A percentile compares a stretch with the other conserved stretches of the same genome.
Conservation (phyloP, 2,329 filamentous ascomycete species). For the Paraphoma sp. region DNA sequence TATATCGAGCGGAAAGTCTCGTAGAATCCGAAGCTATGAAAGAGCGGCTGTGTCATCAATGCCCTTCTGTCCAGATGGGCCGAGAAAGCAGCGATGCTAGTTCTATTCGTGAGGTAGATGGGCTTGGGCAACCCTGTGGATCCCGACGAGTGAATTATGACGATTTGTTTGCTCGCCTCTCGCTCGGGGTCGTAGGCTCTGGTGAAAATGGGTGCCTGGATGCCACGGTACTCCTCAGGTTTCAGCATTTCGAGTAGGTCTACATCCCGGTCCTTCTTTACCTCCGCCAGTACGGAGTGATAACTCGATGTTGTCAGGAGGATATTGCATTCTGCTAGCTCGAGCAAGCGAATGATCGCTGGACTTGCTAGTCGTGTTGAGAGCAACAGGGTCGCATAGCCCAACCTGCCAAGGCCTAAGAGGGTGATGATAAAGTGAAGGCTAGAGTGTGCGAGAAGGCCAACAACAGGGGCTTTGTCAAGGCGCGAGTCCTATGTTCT, state of each 20-base stretch:
- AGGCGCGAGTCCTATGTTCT: conserved; percentile 17
- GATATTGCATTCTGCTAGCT: conserved; percentile 26
- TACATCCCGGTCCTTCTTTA: conserved; percentile 33
- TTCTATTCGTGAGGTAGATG: conserved; percentile 64
- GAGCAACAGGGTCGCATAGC: conserved; percentile 62
- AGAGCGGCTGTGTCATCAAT: conserved; percentile 31
- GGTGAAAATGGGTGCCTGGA: conserved; percentile 20
- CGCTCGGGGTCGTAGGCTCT: conserved; percentile 25
- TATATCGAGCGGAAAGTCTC: conserved; percentile 31
- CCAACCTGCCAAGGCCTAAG: conserved; percentile 62
- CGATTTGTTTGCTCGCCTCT: conserved; percentile 47
- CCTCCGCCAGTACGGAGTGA: conserved; percentile 30
- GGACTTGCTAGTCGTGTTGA: conserved; percentile 61
- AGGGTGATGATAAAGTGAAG: conserved; percentile 63
- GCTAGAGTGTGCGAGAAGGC: conserved; percentile 60
- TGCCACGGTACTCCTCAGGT: conserved; percentile 25
- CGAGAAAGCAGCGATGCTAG: conserved; percentile 27
- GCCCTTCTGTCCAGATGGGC: conserved; percentile 26
- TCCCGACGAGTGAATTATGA: conserved; percentile 58
- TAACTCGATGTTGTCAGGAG: conserved; percentile 28
- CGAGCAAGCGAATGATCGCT: conserved; percentile 56
- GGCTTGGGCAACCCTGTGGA: conserved; percentile 70
- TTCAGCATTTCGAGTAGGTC: conserved; percentile 30
- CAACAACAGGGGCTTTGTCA: conserved; percentile 45
- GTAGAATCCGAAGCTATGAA: conserved; percentile 34